These are phyloP conservation scores for Elsinoe australis DNA, from an alignment of 2,329 filamentous ascomycete genomes.

Conservation along the genomic window DNA sequence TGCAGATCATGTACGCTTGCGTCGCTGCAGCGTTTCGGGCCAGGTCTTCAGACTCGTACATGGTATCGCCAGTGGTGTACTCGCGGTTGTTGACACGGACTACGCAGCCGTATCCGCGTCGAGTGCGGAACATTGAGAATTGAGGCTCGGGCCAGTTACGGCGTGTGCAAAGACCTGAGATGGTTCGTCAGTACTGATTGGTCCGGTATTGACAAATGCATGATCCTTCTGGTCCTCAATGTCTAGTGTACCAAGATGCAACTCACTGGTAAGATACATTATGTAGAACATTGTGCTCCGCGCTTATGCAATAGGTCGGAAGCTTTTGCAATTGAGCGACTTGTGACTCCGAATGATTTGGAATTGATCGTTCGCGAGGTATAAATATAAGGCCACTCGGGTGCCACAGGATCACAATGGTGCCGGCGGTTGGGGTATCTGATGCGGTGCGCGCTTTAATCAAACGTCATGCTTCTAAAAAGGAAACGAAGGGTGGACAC, in stretches of 20 bases:
- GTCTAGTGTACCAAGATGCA: slow-evolving; percentile 17
- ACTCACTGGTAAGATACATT: slow-evolving; percentile 52
- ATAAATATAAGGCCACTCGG: slow-evolving; percentile 9
- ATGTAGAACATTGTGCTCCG: slow-evolving; percentile 29
- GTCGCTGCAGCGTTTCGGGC: slow-evolving; percentile 92
- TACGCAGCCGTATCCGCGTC: slow-evolving; percentile 74
- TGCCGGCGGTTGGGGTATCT: slow-evolving; percentile 7
- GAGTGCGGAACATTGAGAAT: slow-evolving; percentile 73
- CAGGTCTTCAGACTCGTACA: slow-evolving; percentile 71
- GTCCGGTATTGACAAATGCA: neutral
- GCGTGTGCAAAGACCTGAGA: slow-evolving; percentile 78
- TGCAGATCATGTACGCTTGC: slow-evolving; percentile 94
- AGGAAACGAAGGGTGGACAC: neutral
- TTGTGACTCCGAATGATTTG: slow-evolving; percentile 12
- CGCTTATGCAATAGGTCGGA: slow-evolving; percentile 5
- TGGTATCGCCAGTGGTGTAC: slow-evolving; percentile 75
- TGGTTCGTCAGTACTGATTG: neutral
- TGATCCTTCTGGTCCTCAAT: neutral
- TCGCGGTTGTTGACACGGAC: slow-evolving; percentile 94
- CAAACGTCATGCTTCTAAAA: slow-evolving; percentile 13
- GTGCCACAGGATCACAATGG: slow-evolving; percentile 6
- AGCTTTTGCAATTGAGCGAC: neutral
- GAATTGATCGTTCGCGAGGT: slow-evolving; percentile 5
- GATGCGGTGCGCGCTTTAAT: slow-evolving; percentile 5
- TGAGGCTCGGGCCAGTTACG: slow-evolving; percentile 87